Evolutionary conservation across 169 alveolate species (phyloP).

Genomic region (Plasmodium falciparum): DNA sequence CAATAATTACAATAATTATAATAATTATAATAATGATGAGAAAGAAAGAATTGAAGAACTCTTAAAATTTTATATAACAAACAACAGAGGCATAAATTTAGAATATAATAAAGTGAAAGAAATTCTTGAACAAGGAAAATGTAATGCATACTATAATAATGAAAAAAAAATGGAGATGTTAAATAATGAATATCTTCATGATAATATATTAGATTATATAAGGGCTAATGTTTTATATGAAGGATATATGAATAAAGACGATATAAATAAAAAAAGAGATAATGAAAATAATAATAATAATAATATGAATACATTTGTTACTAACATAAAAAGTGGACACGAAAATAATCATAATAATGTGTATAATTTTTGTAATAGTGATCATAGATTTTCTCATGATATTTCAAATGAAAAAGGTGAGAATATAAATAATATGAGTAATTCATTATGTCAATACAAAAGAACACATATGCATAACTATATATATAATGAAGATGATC

Average conservation of each 20-base stretch:
- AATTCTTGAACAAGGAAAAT: too few species aligned
- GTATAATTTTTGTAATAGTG: neutral
- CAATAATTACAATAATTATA: neutral
- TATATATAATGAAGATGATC: too few species aligned
- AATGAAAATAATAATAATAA: neutral
- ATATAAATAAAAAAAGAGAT: neutral
- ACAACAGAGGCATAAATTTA: neutral
- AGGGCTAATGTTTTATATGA: too few species aligned
- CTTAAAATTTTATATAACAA: neutral
- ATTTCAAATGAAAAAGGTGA: neutral
- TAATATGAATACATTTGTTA: neutral
- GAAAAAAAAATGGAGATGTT: too few species aligned
- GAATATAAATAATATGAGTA: neutral
- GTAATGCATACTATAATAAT: too few species aligned
- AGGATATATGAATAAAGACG: neutral
- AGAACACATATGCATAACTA: too few species aligned
- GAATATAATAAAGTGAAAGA: too few species aligned
- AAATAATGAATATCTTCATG: neutral
- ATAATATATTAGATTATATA: too few species aligned
- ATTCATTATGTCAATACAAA: too few species aligned
- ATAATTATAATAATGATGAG: slow-evolving; percentile 7
- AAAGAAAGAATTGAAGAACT: slow-evolving; percentile 4
- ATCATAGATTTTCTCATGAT: neutral
- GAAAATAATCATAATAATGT: neutral
- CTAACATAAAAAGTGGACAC: neutral